phyloP scores from a whole-genome alignment of 805 yeast species.

The Suhomyces vadensis region DNA sequence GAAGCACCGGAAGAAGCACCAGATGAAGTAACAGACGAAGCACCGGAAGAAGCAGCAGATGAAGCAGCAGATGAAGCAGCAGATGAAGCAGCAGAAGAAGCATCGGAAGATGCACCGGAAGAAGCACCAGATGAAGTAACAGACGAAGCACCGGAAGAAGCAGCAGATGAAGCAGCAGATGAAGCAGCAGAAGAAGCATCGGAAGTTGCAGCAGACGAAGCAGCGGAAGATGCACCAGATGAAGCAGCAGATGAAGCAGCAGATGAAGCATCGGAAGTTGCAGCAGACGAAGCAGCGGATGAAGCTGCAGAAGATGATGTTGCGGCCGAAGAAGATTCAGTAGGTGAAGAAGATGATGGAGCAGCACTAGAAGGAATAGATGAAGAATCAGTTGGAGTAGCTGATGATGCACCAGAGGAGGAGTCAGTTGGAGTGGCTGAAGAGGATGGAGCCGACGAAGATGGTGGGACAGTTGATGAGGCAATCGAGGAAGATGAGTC shows the following conservation, averaged over 20 bases:
- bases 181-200: constrained; percentile 9
- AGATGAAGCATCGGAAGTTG: constrained; percentile 14
- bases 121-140: constrained; percentile 2
- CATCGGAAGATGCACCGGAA: constrained; percentile 12
- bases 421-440: constrained; percentile 9
- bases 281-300: constrained; percentile 6
- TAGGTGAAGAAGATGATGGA: constrained; percentile 7
- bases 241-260: constrained; percentile 11
- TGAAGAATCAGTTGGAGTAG: constrained; percentile 13
- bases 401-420: constrained; percentile 10
- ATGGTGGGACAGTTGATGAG: constrained; percentile 15
- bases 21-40: background rate
- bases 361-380: constrained; percentile 11
- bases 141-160: constrained; percentile 16
- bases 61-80: constrained; percentile 8
- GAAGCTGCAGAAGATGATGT: constrained; percentile 15
- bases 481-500: constrained; percentile 14
- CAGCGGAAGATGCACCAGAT: constrained; percentile 12
- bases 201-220: constrained; percentile 8
- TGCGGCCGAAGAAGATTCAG: constrained; percentile 10
- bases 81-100: constrained; percentile 10
- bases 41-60: constrained; percentile 9
- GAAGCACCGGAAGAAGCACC: background rate
- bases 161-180: constrained; percentile 10
- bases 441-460: too few species aligned